These are phyloP conservation scores for Claviceps quebecensis DNA, from an alignment of 2,329 filamentous ascomycete species.

Conservation along the genomic window DNA sequence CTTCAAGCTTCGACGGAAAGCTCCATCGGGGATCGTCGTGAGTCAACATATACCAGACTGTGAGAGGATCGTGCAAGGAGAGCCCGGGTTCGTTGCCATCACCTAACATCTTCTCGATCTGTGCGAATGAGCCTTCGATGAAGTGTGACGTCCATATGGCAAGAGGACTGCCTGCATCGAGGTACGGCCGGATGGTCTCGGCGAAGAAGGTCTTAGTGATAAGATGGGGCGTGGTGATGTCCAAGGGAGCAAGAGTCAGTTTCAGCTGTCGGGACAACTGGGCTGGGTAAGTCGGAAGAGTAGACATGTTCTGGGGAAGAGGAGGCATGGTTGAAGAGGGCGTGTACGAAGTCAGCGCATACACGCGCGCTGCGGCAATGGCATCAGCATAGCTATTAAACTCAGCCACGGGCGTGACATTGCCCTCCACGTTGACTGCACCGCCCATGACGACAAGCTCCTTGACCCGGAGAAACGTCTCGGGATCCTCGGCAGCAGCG, in stretches of 20 bases:
- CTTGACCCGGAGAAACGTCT: constrained; percentile 76
- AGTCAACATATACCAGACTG: constrained; percentile 64
- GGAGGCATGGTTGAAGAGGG: constrained; percentile 73
- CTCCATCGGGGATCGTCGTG: constrained; percentile 44
- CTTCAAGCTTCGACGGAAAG: constrained; percentile 47
- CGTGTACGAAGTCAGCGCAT: constrained; percentile 58
- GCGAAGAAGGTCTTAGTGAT: constrained; percentile 48
- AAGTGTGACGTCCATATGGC: constrained; percentile 62
- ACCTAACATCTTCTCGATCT: constrained; percentile 49
- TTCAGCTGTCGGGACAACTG: constrained; percentile 49
- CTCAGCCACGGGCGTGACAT: constrained; percentile 74
- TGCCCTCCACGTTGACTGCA: constrained; percentile 64
- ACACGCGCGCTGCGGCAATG: constrained; percentile 61
- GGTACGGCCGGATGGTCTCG: constrained; percentile 36
- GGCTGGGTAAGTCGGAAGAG: constrained; percentile 47
- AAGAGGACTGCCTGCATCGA: constrained; percentile 53
- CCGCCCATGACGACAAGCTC: constrained; percentile 96
- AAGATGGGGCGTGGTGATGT: constrained; percentile 60
- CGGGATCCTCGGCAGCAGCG: constrained; percentile 76
- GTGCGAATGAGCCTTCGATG: constrained; percentile 54
- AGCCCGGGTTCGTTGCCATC: constrained; percentile 44
- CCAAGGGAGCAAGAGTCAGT: constrained; percentile 59
- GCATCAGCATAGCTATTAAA: constrained; percentile 94
- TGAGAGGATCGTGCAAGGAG: constrained; percentile 64
- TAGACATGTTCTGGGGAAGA: constrained; percentile 34